phyloP scores from a whole-genome alignment of 192 early-diverging fungal species.

The Coemansia sp. region DNA sequence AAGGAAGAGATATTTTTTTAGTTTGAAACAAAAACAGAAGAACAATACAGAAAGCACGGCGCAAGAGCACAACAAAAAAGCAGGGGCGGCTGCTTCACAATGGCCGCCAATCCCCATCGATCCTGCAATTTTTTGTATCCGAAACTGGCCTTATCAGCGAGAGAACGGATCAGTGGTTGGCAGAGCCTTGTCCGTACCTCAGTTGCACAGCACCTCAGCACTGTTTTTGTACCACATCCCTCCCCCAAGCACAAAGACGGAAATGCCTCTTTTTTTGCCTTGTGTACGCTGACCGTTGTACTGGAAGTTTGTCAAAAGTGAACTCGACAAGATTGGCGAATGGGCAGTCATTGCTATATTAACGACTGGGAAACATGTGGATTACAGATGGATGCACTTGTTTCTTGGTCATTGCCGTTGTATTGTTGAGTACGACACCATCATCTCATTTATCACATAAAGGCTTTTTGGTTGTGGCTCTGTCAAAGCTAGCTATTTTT shows the following conservation, averaged over 20 bases:
- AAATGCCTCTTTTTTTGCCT: too few species aligned
- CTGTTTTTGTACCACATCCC: neutral
- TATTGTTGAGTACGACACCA: too few species aligned
- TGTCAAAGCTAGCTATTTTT: too few species aligned
- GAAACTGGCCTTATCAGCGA: neutral
- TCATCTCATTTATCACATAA: too few species aligned
- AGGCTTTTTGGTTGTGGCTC: too few species aligned
- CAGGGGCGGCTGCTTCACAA: neutral
- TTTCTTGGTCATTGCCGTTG: too few species aligned
- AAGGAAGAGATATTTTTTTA: neutral
- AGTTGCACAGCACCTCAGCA: neutral
- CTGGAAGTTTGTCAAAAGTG: too few species aligned
- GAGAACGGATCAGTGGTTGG: neutral
- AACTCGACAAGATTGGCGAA: neutral
- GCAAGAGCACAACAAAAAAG: neutral
- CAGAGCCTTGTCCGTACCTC: neutral
- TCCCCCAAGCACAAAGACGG: neutral
- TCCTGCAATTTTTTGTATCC: neutral
- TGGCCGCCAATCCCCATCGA: neutral
- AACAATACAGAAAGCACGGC: conserved; percentile 8
- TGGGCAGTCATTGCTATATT: too few species aligned
- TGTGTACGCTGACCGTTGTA: too few species aligned
- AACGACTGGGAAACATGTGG: too few species aligned
- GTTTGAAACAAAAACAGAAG: neutral
- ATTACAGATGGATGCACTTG: too few species aligned